These are phyloP conservation scores for Colletotrichum acutatum DNA, from an alignment of 2,329 filamentous ascomycete species.

Conservation along the genomic window DNA sequence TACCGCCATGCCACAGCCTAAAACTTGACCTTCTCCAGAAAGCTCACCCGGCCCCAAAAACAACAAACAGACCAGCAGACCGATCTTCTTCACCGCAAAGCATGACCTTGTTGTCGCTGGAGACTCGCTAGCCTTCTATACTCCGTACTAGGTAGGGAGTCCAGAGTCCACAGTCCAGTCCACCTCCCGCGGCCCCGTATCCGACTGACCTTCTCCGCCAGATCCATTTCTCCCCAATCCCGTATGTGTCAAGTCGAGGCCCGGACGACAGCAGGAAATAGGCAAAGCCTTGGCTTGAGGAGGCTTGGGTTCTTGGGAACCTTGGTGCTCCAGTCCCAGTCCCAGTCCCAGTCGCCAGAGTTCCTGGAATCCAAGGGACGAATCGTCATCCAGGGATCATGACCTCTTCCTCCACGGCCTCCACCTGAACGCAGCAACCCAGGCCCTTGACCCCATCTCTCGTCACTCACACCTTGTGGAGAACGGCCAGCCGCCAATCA, in stretches of 20 bases:
- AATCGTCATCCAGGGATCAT: conserved; percentile 1
- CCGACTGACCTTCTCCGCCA: conserved; percentile 3
- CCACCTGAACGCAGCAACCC: conserved; percentile 16
- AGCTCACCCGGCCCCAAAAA: not conserved
- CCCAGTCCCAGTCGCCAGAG: too few relatives aligned
- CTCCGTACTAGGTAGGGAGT: too few relatives aligned
- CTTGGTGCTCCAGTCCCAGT: not conserved
- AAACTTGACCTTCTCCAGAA: conserved; percentile 4
- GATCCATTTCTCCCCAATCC: not conserved
- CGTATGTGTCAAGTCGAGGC: conserved; percentile 15
- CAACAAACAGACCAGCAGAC: conserved; percentile 18
- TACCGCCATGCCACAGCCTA: not conserved
- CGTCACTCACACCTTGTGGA: conserved; percentile 21
- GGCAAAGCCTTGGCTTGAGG: not conserved
- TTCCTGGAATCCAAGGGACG: not conserved
- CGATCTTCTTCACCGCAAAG: conserved; percentile 30
- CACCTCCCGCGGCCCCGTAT: not conserved
- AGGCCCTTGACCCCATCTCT: conserved; percentile 9
- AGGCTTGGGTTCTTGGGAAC: too few relatives aligned
- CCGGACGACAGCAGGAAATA: not conserved
- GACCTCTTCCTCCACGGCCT: conserved; percentile 20
- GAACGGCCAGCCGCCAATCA: conserved; percentile 28
- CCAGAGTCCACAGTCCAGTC: not conserved
- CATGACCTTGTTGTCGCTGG: conserved; percentile 10
- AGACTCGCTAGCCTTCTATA: not conserved